phyloP scores from a whole-genome alignment of 441 rosid genomes.

The Viola pubescens region DNA sequence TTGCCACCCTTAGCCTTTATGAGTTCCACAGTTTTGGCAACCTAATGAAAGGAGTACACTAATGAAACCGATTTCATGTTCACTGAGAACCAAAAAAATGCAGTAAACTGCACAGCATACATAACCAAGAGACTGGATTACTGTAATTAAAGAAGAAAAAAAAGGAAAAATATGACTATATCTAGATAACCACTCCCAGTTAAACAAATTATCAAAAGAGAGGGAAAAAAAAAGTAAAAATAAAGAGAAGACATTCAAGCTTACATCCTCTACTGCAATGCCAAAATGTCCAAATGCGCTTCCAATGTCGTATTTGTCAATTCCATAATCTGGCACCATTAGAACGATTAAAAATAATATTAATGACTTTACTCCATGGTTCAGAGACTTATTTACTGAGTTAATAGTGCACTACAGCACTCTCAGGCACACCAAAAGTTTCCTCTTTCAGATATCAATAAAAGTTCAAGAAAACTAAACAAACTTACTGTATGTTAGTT shows the following conservation, averaged over 20 bases:
- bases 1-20: constrained; percentile 91
- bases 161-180: background rate
- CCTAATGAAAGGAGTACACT: constrained; percentile 30
- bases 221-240: background rate
- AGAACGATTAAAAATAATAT: constrained; percentile 1
- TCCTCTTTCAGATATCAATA: background rate
- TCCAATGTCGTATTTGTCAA: constrained; percentile 79
- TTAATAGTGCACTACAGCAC: too few species aligned
- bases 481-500: constrained; percentile 57
- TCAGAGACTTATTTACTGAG: background rate
- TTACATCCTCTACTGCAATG: constrained; percentile 84
- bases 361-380: background rate
- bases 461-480: background rate
- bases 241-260: constrained; percentile 14
- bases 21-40: constrained; percentile 69
- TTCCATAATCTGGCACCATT: constrained; percentile 68
- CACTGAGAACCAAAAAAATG: background rate
- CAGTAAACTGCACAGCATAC: background rate
- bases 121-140: background rate
- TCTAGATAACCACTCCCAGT: background rate
- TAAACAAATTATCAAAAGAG: background rate
- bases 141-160: background rate
- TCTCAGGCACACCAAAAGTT: background rate
- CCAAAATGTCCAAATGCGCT: constrained; percentile 91
- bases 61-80: constrained; percentile 6